phyloP scores from a whole-genome alignment of 129 eudicot genomes.

The Chrysanthemum seticuspe region DNA sequence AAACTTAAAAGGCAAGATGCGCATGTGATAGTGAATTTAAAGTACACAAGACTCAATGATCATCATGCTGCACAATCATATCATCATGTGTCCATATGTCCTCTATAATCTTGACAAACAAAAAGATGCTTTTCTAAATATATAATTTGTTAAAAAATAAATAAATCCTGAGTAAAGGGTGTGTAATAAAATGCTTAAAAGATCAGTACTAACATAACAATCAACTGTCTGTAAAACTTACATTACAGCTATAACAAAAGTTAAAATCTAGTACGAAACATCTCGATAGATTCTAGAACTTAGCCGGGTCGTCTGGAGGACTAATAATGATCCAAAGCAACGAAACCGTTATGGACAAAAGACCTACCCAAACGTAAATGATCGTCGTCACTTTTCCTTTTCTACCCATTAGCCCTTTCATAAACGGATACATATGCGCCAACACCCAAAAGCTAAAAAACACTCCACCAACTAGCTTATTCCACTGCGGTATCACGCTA shows the following conservation, averaged over 20 bases:
- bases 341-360: conserved; percentile 71
- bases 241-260: not conserved
- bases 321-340: conserved; percentile 69
- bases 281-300: conserved; percentile 1
- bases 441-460: conserved; percentile 91
- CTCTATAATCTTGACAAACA: conserved; percentile 14
- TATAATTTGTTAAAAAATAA: no score
- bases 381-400: conserved; percentile 16
- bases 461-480: conserved; percentile 69
- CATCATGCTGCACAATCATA: conserved; percentile 22
- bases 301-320: conserved; percentile 43
- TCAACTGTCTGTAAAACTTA: conserved; percentile 11
- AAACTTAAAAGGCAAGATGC: conserved; percentile 17
- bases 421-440: conserved; percentile 83
- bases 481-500: conserved; percentile 80
- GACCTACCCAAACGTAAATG: conserved; percentile 73
- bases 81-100: conserved; percentile 17
- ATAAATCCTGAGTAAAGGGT: no score
- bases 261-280: not conserved
- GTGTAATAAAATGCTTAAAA: no score
- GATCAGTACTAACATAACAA: not conserved
- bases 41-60: conserved; percentile 29
- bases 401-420: conserved; percentile 90
- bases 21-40: conserved; percentile 23
- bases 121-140: not conserved